Evolutionary conservation across 768 basidiomycete species (phyloP), one percentile per base, ranked within the genome.

Genomic region (Chalciporus pseudorubinellus): DNA sequence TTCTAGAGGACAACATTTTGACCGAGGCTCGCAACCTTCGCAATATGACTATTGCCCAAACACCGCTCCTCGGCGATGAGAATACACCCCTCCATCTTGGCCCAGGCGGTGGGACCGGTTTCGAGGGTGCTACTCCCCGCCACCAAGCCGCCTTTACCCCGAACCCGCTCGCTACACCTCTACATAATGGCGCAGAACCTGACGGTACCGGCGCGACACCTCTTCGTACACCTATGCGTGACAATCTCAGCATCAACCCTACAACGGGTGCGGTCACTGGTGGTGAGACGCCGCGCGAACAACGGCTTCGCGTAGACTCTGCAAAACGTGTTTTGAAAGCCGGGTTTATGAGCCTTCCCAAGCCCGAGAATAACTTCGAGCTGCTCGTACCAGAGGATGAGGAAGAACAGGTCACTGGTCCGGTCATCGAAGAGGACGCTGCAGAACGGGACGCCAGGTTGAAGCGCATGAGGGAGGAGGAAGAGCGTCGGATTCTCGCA

Each of bases 301-400:
- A 85, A 55, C 82, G 81, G 13, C 68, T 83, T 50, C 85, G 80
- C 22, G 67, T 70, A 13, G 77, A 77, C 50, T 81, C 85, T 20
- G 77, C 82, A 5, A 92, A 93, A 66, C 81, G 85, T 34, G 83
- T 87, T 1, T 78, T 98, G 46, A 78, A 87, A 59, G 81, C 84
- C 10, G 89, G 87, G 6, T 98, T 98, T 71, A 79, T 79, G 71
- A 84, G 69, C 53, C 76, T 99, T 14, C 97, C 97, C 0, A 85
- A 84, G 58, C 94, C 97, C 0, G 92, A 98, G 73, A 98, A 98
- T 68, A 95, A 98, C 69, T 98, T 98, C 60, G 95, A 98, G 71
- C 74, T 99, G 41, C 79, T 95, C 39, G 84, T 95, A 9, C 92
- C 91, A 3, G 95, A 95, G 58, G 89, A 92, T 16, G 89, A 92